These are phyloP conservation scores for Cercophora newfieldiana DNA, from an alignment of 495 filamentous ascomycete species.

Conservation along the genomic window DNA sequence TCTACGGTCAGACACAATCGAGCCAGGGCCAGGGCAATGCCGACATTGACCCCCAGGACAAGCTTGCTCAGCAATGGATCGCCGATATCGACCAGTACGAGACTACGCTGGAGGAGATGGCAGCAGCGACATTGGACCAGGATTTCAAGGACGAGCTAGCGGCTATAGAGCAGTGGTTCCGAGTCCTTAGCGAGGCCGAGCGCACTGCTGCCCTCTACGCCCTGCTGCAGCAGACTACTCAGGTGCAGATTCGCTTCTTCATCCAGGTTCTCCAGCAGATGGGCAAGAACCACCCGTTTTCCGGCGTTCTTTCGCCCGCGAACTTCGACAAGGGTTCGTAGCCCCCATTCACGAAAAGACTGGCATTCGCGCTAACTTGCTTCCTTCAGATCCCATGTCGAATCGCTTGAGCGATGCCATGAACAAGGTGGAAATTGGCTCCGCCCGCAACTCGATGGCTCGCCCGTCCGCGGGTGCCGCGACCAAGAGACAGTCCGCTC, in stretches of 20 bases:
- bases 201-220: slow-evolving; percentile 94
- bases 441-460: slow-evolving; percentile 81
- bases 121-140: slow-evolving; percentile 93
- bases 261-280: slow-evolving; percentile 98
- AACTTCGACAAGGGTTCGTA: slow-evolving; percentile 96
- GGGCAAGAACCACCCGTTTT: slow-evolving; percentile 97
- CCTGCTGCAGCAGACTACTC: slow-evolving; percentile 94
- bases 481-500: slow-evolving; percentile 85
- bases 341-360: not conserved
- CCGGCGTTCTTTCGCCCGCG: slow-evolving; percentile 89
- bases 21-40: slow-evolving; percentile 58
- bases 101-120: slow-evolving; percentile 97
- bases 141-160: slow-evolving; percentile 99
- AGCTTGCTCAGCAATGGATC: slow-evolving; percentile 96
- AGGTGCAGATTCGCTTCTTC: slow-evolving; percentile 98
- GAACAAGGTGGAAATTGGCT: slow-evolving; percentile 86
- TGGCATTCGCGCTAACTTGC: not conserved
- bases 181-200: slow-evolving; percentile 94
- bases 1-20: slow-evolving; percentile 74
- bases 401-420: slow-evolving; percentile 97
- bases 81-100: slow-evolving; percentile 98
- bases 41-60: slow-evolving; percentile 82
- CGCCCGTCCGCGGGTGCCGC: slow-evolving; percentile 67
- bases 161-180: slow-evolving; percentile 99
- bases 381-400: slow-evolving; percentile 83